phyloP scores from a whole-genome alignment of 352 stramenopile species.

The Pilasporangium apinafurcum region DNA sequence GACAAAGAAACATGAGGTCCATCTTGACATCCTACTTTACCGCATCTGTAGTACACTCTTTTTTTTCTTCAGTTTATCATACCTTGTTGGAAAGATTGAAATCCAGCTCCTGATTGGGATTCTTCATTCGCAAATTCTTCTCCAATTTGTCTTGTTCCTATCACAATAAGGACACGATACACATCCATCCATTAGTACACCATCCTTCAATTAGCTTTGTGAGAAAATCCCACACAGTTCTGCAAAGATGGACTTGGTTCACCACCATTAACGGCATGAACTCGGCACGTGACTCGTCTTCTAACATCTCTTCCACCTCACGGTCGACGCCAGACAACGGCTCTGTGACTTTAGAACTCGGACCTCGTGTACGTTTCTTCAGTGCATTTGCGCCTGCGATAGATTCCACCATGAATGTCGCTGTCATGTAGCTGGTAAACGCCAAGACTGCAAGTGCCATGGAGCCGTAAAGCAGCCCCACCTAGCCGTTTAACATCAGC shows the following conservation, averaged over 20 bases:
- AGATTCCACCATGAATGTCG: constrained; percentile 82
- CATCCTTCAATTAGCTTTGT: neutral
- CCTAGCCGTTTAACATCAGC: constrained; percentile 16
- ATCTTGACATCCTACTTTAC: too few relatives aligned
- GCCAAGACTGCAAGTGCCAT: constrained; percentile 50
- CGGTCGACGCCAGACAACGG: neutral
- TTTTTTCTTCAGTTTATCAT: too few relatives aligned
- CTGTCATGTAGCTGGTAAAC: constrained; percentile 71
- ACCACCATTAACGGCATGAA: constrained; percentile 78
- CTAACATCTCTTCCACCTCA: constrained; percentile 15
- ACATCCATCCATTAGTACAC: neutral
- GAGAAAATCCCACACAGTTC: neutral
- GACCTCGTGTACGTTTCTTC: constrained; percentile 41
- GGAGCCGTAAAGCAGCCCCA: constrained; percentile 72
- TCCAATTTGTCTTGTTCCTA: constrained; percentile 54
- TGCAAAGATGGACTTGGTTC: constrained; percentile 42
- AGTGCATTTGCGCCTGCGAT: constrained; percentile 81
- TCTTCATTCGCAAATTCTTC: constrained; percentile 34
- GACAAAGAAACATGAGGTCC: neutral
- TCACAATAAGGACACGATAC: too few relatives aligned
- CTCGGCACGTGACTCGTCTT: constrained; percentile 34
- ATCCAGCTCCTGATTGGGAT: constrained; percentile 24
- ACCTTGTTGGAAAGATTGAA: constrained; percentile 81
- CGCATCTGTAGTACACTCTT: too few relatives aligned
- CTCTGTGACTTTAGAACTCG: constrained; percentile 5